Conservation (phyloP, 2,329 filamentous ascomycete species). For the Metarhizium sp. region DNA sequence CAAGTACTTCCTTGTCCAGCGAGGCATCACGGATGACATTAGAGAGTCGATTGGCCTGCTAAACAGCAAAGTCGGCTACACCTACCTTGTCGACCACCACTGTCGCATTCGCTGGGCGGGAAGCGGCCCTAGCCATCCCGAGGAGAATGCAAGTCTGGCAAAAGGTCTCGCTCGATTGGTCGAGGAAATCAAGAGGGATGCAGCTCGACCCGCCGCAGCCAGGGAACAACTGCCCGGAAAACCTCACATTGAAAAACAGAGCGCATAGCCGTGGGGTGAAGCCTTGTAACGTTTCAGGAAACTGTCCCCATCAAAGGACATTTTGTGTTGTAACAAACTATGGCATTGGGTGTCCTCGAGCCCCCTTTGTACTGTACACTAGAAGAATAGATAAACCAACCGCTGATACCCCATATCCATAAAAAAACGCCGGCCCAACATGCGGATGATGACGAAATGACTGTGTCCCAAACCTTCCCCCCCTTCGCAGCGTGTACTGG, state of each 20-base stretch:
- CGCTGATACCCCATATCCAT: conserved; percentile 22
- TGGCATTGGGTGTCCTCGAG: background rate
- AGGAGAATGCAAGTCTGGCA: conserved; percentile 58
- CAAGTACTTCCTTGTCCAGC: conserved; percentile 52
- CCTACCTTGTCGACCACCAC: conserved; percentile 79
- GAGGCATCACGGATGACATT: conserved; percentile 50
- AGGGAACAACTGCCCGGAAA: conserved; percentile 23
- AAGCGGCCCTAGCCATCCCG: conserved; percentile 57
- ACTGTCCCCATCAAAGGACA: background rate
- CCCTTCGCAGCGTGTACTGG: background rate
- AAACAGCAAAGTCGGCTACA: conserved; percentile 89
- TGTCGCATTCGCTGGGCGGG: conserved; percentile 94
- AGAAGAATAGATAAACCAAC: conserved; percentile 1
- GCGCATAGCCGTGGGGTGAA: conserved; percentile 10
- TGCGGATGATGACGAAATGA: conserved; percentile 9
- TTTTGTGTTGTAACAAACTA: conserved; percentile 2
- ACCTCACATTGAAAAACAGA: conserved; percentile 18
- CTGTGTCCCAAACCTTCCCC: background rate
- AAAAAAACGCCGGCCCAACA: conserved; percentile 21
- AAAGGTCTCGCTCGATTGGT: conserved; percentile 55
- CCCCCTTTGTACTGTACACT: conserved; percentile 19
- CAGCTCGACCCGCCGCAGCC: conserved; percentile 21
- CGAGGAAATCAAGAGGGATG: conserved; percentile 40
- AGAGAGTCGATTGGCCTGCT: conserved; percentile 58
- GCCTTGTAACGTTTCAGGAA: background rate